Evolutionary conservation across 257 asterid species (phyloP).

Genomic region (Henckelia pumila): DNA sequence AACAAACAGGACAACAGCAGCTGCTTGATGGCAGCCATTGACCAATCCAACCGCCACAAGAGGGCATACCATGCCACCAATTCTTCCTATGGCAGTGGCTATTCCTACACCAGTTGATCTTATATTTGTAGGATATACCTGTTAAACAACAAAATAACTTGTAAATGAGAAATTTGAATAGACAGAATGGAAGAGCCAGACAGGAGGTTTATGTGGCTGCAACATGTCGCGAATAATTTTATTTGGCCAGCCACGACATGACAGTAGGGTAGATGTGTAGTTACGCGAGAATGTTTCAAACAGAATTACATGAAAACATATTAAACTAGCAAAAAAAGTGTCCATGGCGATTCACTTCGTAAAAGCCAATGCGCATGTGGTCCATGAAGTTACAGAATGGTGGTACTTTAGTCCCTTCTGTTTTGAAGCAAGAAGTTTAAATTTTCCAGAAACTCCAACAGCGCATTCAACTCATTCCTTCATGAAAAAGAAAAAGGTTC

Average conservation of each 20-base stretch:
- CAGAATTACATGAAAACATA: no score
- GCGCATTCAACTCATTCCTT: not conserved
- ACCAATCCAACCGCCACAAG: conserved; percentile 61
- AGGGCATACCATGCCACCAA: conserved; percentile 74
- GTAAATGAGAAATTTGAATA: not conserved
- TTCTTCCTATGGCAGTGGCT: conserved; percentile 51
- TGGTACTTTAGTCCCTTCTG: conserved; percentile 22
- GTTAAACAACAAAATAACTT: conserved; percentile 2
- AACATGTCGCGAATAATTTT: no score
- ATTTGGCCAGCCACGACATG: no score
- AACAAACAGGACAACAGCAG: conserved; percentile 52
- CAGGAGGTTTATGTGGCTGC: not conserved
- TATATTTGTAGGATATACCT: conserved; percentile 71
- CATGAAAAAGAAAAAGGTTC: not conserved
- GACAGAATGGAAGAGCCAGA: not conserved
- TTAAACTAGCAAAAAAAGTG: no score
- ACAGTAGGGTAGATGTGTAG: not conserved
- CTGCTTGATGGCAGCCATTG: conserved; percentile 47
- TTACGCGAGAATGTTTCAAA: no score
- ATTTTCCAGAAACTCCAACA: not conserved
- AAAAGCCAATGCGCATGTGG: no score
- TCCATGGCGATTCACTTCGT: no score
- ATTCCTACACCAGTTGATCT: conserved; percentile 62
- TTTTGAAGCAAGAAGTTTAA: not conserved
- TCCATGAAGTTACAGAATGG: not conserved